Evolutionary conservation across 1,139 yeast species (phyloP).

Genomic region (Diutina mesorugosa): DNA sequence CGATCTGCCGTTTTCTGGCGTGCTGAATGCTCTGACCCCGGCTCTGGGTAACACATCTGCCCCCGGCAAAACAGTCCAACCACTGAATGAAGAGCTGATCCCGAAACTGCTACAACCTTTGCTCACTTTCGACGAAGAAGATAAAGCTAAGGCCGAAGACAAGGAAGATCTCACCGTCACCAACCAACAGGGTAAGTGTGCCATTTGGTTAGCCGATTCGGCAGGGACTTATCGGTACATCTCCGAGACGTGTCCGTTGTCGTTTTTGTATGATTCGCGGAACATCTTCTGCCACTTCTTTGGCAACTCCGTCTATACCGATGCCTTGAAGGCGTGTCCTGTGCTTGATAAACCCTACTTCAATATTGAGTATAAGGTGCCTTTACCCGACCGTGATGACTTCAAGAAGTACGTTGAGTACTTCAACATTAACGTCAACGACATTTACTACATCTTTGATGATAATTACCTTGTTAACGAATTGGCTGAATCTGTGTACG

Average conservation of each 20-base stretch:
- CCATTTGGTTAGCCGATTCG: slow-evolving; percentile 1
- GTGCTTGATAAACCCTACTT: not conserved
- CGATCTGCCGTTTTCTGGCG: not conserved
- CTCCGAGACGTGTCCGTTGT: not conserved
- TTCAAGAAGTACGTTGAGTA: not conserved
- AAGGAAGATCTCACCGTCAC: not conserved
- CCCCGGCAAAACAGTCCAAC: not conserved
- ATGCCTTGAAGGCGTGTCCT: not conserved
- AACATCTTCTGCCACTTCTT: not conserved
- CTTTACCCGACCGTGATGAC: not conserved
- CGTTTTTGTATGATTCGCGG: not conserved
- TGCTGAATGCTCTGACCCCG: not conserved
- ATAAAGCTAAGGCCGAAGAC: not conserved
- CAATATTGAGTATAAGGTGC: not conserved
- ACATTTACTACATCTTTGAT: not conserved
- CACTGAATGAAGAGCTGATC: not conserved
- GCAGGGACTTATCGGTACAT: slow-evolving; percentile 1
- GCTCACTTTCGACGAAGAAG: not conserved
- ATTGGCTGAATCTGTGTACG: not conserved
- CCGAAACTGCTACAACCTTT: slow-evolving; percentile 1
- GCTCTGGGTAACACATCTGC: not conserved
- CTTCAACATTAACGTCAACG: not conserved
- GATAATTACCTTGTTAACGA: not conserved
- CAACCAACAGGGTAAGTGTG: slow-evolving; percentile 1
- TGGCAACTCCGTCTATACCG: not conserved